A percentile compares a stretch with the other conserved stretches of the same genome.
Conservation (phyloP, 768 basidiomycete species). For the Naganishia kalamii region DNA sequence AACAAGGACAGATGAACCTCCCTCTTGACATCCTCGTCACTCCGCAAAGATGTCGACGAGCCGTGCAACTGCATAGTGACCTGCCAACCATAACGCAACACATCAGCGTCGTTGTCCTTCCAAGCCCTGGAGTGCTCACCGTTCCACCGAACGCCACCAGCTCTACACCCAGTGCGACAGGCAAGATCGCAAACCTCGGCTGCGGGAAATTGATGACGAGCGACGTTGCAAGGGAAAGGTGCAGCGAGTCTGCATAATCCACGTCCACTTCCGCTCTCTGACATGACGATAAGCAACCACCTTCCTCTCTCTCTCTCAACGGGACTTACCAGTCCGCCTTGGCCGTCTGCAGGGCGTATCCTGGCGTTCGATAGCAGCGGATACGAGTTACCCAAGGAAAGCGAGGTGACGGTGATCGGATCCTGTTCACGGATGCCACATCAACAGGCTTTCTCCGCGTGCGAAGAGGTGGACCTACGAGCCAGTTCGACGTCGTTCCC, state of each 20-base stretch:
- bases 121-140: conserved; percentile 48
- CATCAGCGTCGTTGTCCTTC: background rate
- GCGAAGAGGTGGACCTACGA: background rate
- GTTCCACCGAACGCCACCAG: conserved; percentile 76
- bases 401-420: conserved; percentile 73
- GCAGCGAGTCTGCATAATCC: conserved; percentile 73
- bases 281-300: background rate
- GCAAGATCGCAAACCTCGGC: conserved; percentile 50
- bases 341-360: conserved; percentile 50
- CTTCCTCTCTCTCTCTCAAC: background rate
- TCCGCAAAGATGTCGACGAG: conserved; percentile 48
- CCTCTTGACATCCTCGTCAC: conserved; percentile 45
- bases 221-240: conserved; percentile 53
- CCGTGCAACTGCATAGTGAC: conserved; percentile 41
- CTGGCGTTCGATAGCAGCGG: conserved; percentile 70
- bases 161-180: conserved; percentile 70
- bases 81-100: conserved; percentile 14
- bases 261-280: conserved; percentile 79
- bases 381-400: conserved; percentile 73
- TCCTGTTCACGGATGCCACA: conserved; percentile 53
- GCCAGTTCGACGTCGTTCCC: conserved; percentile 48
- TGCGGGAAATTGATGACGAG: conserved; percentile 51
- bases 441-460: background rate
- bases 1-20: conserved; percentile 70
- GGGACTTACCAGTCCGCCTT: conserved; percentile 45